A percentile compares a stretch with the other conserved stretches of the same genome.
phyloP scores from a whole-genome alignment of 2,329 filamentous ascomycete species.

The Monilinia laxa region DNA sequence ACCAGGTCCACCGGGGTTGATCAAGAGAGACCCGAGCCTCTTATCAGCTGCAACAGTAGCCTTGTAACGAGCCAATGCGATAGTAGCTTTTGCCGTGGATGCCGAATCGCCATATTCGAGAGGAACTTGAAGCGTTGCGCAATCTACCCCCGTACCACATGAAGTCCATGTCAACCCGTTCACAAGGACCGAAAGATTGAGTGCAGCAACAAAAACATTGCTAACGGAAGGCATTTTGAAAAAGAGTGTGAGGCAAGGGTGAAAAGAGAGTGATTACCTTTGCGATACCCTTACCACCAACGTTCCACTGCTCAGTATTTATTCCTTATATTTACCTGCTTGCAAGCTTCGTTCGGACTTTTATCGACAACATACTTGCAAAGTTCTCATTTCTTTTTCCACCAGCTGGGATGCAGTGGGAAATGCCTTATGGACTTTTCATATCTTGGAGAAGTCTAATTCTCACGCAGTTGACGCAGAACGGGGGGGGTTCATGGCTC shows the following conservation, averaged over 20 bases:
- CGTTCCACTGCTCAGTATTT: neutral
- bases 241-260: neutral
- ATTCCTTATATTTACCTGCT: neutral
- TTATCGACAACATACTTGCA: neutral
- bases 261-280: neutral
- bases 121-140: slow-evolving; percentile 23
- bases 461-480: neutral
- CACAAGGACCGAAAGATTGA: slow-evolving; percentile 12
- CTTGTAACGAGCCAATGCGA: slow-evolving; percentile 10
- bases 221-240: neutral
- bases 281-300: neutral
- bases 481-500: too few species aligned
- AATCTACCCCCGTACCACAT: slow-evolving; percentile 23
- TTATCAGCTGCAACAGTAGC: neutral
- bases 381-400: neutral
- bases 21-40: slow-evolving; percentile 6
- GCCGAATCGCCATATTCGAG: slow-evolving; percentile 22
- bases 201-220: neutral
- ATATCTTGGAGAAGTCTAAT: neutral
- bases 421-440: neutral
- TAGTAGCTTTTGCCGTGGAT: neutral
- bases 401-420: too few species aligned
- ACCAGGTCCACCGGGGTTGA: slow-evolving; percentile 29
- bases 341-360: neutral
- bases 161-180: slow-evolving; percentile 22